Evolutionary conservation across 306 rosid species (phyloP), one percentile per base, ranked within the genome.

Genomic region (Cajanus cajan): DNA sequence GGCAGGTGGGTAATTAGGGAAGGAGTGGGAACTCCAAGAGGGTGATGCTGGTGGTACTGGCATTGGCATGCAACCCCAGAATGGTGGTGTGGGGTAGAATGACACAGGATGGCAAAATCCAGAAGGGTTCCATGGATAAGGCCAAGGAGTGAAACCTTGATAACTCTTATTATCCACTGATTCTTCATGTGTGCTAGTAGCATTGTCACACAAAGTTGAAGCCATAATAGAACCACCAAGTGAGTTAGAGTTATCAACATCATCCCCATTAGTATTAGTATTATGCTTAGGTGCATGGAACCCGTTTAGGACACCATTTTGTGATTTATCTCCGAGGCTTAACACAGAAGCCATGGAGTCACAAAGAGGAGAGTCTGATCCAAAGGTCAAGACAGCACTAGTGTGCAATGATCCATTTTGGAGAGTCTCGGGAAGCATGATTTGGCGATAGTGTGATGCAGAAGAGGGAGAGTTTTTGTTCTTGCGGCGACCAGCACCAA

Each of bases 401-500:
- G 31, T 28, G 58, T 81, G 84, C 0, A 59, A 47, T 74, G 73
- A 67, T 40, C 73, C 89, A 8, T 69, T 61, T 34, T 86, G 90
- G 70, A 82, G 83, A 62, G 86, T 68, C 55, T 87, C 93, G 0
- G 96, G 73, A 57, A 87, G 80, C 44, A 83, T 66, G 7, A 90
- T 48, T 39, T 89, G 96, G 31, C 61, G 86, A 51, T 81, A 88
- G 22, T 88, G 89, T 1, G 89, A 77, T 4, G 81, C 77, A 0
- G 63, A 11, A 33, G 62, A 62, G 2, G 86, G 78, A 22, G 85
- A 40, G 73, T 22, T 88, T 68, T 94, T 94, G 89, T 89, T 91
- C 88, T 90, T 94, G 51, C 98, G 91, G 5, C 98, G 97, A 39
- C 98, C 98, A 10, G 98, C 96, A 0, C 97, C 98, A 1, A 94